phyloP scores from a whole-genome alignment of 768 basidiomycete species.

The Boletus eberwhitei region DNA sequence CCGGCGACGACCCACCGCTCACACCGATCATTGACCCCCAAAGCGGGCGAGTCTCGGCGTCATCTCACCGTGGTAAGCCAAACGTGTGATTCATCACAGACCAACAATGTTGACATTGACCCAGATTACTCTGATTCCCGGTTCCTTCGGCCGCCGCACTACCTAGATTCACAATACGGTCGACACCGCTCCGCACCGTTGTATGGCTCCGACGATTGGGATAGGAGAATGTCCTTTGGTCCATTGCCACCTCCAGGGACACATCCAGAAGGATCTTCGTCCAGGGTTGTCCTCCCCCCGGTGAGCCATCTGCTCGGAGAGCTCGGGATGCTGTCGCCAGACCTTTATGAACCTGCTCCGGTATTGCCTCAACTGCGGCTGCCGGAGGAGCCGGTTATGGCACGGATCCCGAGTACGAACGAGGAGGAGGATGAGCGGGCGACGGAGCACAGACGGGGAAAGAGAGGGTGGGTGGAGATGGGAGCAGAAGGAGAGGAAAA shows the following conservation, averaged over 20 bases:
- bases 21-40: slow-evolving; percentile 15
- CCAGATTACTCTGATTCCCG: slow-evolving; percentile 19
- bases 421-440: slow-evolving; percentile 16
- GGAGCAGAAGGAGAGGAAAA: slow-evolving; percentile 18
- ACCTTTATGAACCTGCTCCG: slow-evolving; percentile 20
- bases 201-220: slow-evolving; percentile 25
- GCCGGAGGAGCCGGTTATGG: slow-evolving; percentile 17
- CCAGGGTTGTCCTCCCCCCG: slow-evolving; percentile 28
- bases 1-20: slow-evolving; percentile 10
- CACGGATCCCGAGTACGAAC: not conserved
- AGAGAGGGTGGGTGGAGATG: slow-evolving; percentile 19
- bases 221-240: slow-evolving; percentile 23
- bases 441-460: slow-evolving; percentile 13
- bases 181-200: slow-evolving; percentile 27
- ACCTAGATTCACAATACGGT: slow-evolving; percentile 19
- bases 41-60: slow-evolving; percentile 1
- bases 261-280: slow-evolving; percentile 16
- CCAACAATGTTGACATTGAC: slow-evolving; percentile 2
- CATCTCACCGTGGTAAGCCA: slow-evolving; percentile 22
- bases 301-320: slow-evolving; percentile 26
- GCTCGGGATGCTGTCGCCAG: slow-evolving; percentile 18
- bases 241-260: slow-evolving; percentile 6
- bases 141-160: slow-evolving; percentile 16
- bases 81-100: not conserved
- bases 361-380: slow-evolving; percentile 29